Evolutionary conservation across 257 asterid genomes (phyloP), one percentile per base, ranked within the genome.

Genomic region (Solanum pinnatisectum): DNA sequence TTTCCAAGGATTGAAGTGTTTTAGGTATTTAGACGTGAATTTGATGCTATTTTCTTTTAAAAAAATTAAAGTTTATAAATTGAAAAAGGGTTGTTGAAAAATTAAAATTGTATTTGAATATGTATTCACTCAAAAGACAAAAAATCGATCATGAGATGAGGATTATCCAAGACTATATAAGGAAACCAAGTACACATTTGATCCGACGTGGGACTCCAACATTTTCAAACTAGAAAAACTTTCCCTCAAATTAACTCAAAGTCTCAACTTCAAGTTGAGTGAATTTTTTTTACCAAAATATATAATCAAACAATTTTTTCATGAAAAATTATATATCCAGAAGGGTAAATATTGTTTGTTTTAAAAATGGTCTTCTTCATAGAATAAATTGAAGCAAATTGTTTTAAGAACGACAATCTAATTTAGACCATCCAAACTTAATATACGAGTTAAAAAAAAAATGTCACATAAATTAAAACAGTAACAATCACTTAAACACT

Each of bases 71-170:
- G 15, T 18, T 35, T 42, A 11, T 42, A 20, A 72, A 10, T 73
- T 4, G 27, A 73, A 5, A 73, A 35, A 35, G 1, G 3, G 27
- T 18, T 4, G 1, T 72, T 20, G 27, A 33, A 72, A 52, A 72
- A 72, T 33, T 9, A 0, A 72, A 72, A 3, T 18, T 72, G 7
- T 4, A 3, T 72, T 32, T 33, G 44, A 2, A 72, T 23, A 33
- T 33, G 27, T 5, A 20, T 72, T 9, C 4, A 72, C 1, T 71
- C 23, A 4, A 35, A 35, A 18, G 2, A 22, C 0, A 23, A 60
- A 20, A 1, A 4, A 0, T 60, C 11, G 0, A 0, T 60, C 30
- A 60, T 60, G 30, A 60, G 1, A 1, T 1, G 30, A 23, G 1
- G 3, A 60, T 23, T 23, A 5, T 10, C 0, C 70, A 60, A 60